These are phyloP conservation scores for Lasiodiplodia gonubiensis DNA, from an alignment of 2,329 filamentous ascomycete species.

Conservation along the genomic window DNA sequence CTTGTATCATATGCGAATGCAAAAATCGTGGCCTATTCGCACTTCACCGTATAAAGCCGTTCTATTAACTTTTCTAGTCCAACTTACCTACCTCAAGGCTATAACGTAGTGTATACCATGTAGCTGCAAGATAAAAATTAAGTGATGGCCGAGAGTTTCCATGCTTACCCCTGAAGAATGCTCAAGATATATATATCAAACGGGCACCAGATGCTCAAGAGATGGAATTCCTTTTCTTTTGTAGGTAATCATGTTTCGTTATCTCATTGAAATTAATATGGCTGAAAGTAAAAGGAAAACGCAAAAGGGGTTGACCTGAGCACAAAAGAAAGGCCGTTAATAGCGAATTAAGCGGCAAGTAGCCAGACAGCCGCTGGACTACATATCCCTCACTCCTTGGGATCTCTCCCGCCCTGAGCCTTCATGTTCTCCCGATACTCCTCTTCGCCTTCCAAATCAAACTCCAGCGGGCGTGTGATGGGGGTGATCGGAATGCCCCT, in stretches of 20 bases:
- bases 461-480: slow-evolving; percentile 60
- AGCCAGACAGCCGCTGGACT: background rate
- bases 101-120: too few relatives aligned
- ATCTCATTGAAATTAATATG: background rate
- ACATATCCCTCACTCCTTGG: slow-evolving; percentile 43
- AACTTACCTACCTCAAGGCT: too few relatives aligned
- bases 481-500: slow-evolving; percentile 56
- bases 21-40: background rate
- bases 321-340: background rate
- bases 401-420: slow-evolving; percentile 49
- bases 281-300: too few relatives aligned
- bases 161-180: too few relatives aligned
- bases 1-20: background rate
- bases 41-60: background rate
- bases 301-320: too few relatives aligned
- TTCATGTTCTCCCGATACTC: slow-evolving; percentile 55
- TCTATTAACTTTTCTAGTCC: too few relatives aligned
- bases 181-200: too few relatives aligned
- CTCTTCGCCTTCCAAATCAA: slow-evolving; percentile 57
- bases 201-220: too few relatives aligned
- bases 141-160: too few relatives aligned
- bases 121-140: too few relatives aligned
- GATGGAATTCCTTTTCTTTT: background rate
- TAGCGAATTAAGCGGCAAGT: background rate
- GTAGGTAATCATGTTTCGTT: background rate